Conservation (phyloP, 2,329 filamentous ascomycete species). For the Passalora sequoiae region DNA sequence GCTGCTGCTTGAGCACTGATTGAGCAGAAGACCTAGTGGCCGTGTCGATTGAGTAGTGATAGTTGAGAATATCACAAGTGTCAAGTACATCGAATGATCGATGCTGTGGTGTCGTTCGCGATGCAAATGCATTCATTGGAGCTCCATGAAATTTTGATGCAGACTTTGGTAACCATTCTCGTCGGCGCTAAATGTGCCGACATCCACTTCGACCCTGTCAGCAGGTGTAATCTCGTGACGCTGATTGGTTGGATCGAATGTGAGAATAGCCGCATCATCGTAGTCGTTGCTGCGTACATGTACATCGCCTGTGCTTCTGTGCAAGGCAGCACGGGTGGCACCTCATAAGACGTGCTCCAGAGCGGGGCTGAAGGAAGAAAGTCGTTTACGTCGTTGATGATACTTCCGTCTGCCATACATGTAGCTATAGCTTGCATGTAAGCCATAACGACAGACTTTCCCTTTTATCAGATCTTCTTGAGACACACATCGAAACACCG, state of each 20-base stretch:
- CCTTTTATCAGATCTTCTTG: neutral
- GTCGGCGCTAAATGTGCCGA: too few relatives aligned
- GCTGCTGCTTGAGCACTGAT: too few relatives aligned
- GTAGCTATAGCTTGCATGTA: neutral
- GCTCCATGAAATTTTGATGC: neutral
- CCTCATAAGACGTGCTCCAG: too few relatives aligned
- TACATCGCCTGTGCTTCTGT: neutral
- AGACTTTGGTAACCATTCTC: neutral
- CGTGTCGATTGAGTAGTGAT: too few relatives aligned
- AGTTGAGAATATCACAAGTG: too few relatives aligned
- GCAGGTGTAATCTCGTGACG: constrained; percentile 2
- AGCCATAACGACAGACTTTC: neutral
- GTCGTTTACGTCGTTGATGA: constrained; percentile 2
- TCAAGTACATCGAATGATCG: too few relatives aligned
- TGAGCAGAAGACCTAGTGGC: too few relatives aligned
- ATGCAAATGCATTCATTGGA: too few relatives aligned
- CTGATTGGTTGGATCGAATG: constrained; percentile 1
- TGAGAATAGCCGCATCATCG: constrained; percentile 3
- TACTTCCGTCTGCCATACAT: neutral
- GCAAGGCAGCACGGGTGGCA: neutral
- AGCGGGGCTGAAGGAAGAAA: too few relatives aligned
- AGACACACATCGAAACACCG: neutral
- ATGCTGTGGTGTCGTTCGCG: too few relatives aligned
- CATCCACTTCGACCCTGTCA: neutral
- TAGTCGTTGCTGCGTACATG: neutral